Base-by-base conservation (phyloP, 805 yeast species). In the Sporopachydermia lactativora region DNA sequence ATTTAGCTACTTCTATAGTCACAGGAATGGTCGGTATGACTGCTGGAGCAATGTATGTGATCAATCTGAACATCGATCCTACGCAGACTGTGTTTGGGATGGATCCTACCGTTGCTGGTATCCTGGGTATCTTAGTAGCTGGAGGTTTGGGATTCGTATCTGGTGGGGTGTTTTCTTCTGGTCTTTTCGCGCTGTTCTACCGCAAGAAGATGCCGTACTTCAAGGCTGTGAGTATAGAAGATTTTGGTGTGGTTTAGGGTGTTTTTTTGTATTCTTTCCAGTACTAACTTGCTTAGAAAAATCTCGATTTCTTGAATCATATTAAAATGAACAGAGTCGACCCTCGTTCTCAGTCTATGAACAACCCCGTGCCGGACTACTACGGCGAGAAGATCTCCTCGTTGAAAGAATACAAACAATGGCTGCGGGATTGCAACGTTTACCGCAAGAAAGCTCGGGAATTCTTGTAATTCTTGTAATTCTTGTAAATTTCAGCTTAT, bases 341-440 rank as follows among this genome's bases (percentile, higher is more conserved):
- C 63, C 95, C 98, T 15, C 72, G 88, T 15, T 75, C 81, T 42
- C 96, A 88, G 62, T 75, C 86, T 53, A 80, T 86, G 61, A 71
- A 82, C 42, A 92, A 89, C 61, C 97, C 97, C 11, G 94, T 92
- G 38, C 96, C 96, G n/a, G 98, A 92, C 60, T 92, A 86, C 62
- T 92, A 92, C 57, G 98, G 98, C 35, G 98, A 92, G 63, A 83
- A 83, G 60, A 88, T 92, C 46, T 84, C 85, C 41, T 80, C 94
- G 41, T 61, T 89, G 54, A 73, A 74, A 50, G 88, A 76, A 48
- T 92, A 92, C 62, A 81, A 86, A 62, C 92, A 83, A 59, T 92
- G 98, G 98, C 68, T 92, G 52, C 75, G 97, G 53, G 97, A 92
- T 59, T 83, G 95, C 54, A 80, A 84, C 53, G 86, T 95, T 31